Evolutionary conservation across 1,139 yeast species (phyloP).

Genomic region (Pichia sp.): DNA sequence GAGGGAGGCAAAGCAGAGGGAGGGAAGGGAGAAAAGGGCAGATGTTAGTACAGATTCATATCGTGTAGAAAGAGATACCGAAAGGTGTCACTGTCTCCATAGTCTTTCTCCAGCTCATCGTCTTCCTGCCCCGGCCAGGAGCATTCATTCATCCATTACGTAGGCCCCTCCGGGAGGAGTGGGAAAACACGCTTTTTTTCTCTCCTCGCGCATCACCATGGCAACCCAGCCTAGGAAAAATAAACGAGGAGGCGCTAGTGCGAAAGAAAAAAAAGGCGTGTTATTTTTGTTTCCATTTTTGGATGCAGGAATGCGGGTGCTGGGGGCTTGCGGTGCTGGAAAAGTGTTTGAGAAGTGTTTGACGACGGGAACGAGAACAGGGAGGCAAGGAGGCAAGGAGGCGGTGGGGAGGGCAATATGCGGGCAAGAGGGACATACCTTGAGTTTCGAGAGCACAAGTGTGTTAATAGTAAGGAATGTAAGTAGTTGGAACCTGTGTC

Average conservation of each 20-base stretch:
- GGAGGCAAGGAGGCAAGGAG: neutral
- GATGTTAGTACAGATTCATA: conserved; percentile 12
- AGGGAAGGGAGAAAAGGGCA: neutral
- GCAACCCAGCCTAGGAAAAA: neutral
- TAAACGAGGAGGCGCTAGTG: neutral
- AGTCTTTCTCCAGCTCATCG: no score
- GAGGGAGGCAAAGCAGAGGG: neutral
- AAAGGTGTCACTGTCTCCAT: no score
- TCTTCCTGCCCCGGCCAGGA: no score
- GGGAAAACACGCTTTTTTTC: neutral
- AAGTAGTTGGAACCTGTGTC: conserved; percentile 25
- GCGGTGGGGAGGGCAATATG: neutral
- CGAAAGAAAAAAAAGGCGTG: neutral
- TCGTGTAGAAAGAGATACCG: neutral
- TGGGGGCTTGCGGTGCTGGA: neutral
- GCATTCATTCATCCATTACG: no score
- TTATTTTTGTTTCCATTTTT: neutral
- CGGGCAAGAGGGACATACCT: neutral
- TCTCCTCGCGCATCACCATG: neutral
- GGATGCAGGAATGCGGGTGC: neutral
- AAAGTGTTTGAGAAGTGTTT: neutral
- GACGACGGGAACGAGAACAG: neutral
- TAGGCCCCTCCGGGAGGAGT: neutral
- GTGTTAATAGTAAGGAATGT: conserved; percentile 23
- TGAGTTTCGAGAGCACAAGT: neutral